phyloP scores from a whole-genome alignment of 352 stramenopile genomes.

The Pythium brachiatum region DNA sequence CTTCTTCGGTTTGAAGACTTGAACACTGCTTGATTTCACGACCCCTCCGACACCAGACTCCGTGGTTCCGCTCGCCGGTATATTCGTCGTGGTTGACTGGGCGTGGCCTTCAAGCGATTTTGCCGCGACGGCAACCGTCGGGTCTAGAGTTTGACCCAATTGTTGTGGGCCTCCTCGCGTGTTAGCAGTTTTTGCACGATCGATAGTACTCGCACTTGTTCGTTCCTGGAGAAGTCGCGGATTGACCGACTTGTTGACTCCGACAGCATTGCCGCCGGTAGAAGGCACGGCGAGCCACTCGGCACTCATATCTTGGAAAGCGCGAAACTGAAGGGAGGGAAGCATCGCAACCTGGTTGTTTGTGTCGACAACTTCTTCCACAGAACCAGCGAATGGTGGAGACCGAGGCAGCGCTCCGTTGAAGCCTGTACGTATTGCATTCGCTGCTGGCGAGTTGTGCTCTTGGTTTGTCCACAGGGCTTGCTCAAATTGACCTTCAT shows the following conservation, averaged over 20 bases:
- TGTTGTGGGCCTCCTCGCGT: too few species aligned
- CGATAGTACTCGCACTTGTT: too few species aligned
- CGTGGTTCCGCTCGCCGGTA: neutral
- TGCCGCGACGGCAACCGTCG: neutral
- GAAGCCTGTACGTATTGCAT: neutral
- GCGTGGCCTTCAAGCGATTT: neutral
- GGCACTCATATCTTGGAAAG: too few species aligned
- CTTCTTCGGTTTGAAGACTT: neutral
- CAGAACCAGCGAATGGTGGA: neutral
- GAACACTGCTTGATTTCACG: neutral
- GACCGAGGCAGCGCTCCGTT: neutral
- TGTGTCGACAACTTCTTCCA: neutral
- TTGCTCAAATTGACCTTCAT: neutral
- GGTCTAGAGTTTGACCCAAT: neutral
- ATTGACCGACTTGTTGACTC: too few species aligned
- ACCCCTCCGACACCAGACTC: neutral
- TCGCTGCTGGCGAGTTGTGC: neutral
- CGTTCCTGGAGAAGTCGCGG: too few species aligned
- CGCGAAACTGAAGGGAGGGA: neutral
- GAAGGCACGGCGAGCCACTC: too few species aligned
- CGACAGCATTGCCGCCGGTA: too few species aligned
- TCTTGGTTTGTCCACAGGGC: conserved; percentile 1
- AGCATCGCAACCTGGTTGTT: neutral
- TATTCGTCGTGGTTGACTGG: neutral
- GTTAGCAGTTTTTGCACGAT: too few species aligned